Evolutionary conservation across 306 rosid genomes (phyloP).

Genomic region (Gastrolobium bilobum): DNA sequence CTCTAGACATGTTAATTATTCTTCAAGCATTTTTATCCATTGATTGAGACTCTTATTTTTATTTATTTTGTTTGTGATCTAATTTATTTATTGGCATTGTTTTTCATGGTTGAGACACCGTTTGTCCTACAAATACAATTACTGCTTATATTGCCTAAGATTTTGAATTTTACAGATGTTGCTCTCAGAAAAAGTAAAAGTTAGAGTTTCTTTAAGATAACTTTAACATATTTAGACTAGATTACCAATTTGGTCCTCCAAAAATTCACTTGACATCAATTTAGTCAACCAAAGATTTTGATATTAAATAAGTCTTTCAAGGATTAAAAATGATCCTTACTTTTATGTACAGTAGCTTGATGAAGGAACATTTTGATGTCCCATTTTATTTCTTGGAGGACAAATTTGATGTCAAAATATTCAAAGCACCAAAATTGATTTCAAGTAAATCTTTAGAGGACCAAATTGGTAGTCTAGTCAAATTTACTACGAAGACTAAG

Average conservation of each 20-base stretch:
- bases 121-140: neutral
- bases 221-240: too few species aligned
- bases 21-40: constrained; percentile 27
- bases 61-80: neutral
- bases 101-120: neutral
- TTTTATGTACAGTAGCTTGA: neutral
- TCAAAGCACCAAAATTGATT: neutral
- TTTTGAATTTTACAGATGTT: neutral
- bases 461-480: neutral
- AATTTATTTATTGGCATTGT: neutral
- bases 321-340: too few species aligned
- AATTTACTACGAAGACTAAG: neutral
- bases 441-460: neutral
- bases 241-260: neutral
- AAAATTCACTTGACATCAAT: too few species aligned
- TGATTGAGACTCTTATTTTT: constrained; percentile 4
- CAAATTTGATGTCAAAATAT: too few species aligned
- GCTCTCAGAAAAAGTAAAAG: neutral
- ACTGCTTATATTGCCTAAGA: neutral
- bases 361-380: neutral
- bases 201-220: neutral
- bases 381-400: neutral
- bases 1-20: constrained; percentile 39
- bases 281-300: neutral
- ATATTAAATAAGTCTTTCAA: neutral